Percentiles rank a stretch among this genome's conserved stretches.
Conservation (phyloP, 495 filamentous ascomycete species). For the Trichoderma orchidacearum region DNA sequence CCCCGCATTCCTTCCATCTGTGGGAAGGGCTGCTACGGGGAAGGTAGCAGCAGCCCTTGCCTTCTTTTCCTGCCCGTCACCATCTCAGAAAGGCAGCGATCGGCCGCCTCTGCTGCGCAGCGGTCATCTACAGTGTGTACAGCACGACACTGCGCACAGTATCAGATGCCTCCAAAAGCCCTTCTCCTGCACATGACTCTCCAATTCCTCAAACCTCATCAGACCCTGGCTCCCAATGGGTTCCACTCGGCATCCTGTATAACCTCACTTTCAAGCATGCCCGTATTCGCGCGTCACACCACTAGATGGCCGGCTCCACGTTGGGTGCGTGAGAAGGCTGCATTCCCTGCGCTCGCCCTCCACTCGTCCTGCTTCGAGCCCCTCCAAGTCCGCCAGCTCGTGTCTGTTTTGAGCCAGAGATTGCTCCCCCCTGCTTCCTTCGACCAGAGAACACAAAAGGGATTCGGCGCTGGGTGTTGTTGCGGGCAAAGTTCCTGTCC, state of each 20-base stretch:
- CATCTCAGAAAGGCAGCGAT: background rate
- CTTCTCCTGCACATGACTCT: background rate
- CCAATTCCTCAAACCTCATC: no score
- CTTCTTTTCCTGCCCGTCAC: background rate
- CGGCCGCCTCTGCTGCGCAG: background rate
- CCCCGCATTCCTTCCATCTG: no score
- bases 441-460: background rate
- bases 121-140: background rate
- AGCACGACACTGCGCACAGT: background rate
- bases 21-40: no score
- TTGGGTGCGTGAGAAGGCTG: background rate
- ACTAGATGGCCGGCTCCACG: background rate
- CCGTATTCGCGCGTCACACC: background rate
- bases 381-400: no score
- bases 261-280: background rate
- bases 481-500: background rate
- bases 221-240: no score
- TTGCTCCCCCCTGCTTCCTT: background rate
- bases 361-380: background rate
- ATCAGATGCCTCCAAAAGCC: no score
- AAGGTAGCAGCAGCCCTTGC: no score
- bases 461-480: no score
- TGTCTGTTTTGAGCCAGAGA: no score
- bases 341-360: background rate
- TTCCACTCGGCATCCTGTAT: no score